These are phyloP conservation scores for Melanopsichium pennsylvanicum DNA, from an alignment of 1,284 basidiomycete species.

Conservation along the genomic window DNA sequence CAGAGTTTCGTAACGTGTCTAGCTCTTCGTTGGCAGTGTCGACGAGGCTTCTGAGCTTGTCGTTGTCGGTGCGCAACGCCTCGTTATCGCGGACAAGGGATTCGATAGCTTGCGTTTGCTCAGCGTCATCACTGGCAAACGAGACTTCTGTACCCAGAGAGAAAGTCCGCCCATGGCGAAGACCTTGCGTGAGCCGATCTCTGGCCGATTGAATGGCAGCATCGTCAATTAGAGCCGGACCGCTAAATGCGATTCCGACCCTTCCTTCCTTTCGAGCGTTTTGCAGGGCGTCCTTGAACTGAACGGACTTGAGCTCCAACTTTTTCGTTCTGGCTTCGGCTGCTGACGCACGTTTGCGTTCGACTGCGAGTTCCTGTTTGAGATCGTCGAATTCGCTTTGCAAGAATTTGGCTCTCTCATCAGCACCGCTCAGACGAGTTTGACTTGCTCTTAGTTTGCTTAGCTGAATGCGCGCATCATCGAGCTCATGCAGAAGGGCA, in stretches of 20 bases:
- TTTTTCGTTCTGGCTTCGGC: conserved; percentile 74
- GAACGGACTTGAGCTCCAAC: conserved; percentile 63
- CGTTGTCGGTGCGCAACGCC: conserved; percentile 35
- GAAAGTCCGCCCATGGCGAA: conserved; percentile 23
- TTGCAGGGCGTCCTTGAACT: conserved; percentile 41
- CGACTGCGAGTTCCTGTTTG: conserved; percentile 80
- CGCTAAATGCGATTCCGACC: conserved; percentile 8
- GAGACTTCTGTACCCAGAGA: conserved; percentile 8
- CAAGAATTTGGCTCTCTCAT: conserved; percentile 18
- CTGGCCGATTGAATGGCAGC: conserved; percentile 33
- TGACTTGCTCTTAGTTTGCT: conserved; percentile 76
- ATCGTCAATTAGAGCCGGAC: conserved; percentile 24
- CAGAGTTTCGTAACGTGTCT: conserved; percentile 35
- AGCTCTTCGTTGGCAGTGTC: conserved; percentile 56
- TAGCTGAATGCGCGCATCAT: conserved; percentile 77
- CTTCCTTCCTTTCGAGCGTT: conserved; percentile 25
- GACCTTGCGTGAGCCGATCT: conserved; percentile 26
- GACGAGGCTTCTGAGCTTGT: conserved; percentile 40
- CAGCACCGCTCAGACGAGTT: conserved; percentile 72
- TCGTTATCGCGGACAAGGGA: conserved; percentile 49
- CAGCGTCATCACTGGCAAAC: conserved; percentile 3
- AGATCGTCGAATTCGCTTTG: conserved; percentile 79
- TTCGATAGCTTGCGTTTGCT: conserved; percentile 23
- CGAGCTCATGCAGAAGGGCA: conserved; percentile 76
- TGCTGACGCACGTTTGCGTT: conserved; percentile 75